phyloP scores from a whole-genome alignment of 1,139 yeast species.

The Yamadazyma conglobata region DNA sequence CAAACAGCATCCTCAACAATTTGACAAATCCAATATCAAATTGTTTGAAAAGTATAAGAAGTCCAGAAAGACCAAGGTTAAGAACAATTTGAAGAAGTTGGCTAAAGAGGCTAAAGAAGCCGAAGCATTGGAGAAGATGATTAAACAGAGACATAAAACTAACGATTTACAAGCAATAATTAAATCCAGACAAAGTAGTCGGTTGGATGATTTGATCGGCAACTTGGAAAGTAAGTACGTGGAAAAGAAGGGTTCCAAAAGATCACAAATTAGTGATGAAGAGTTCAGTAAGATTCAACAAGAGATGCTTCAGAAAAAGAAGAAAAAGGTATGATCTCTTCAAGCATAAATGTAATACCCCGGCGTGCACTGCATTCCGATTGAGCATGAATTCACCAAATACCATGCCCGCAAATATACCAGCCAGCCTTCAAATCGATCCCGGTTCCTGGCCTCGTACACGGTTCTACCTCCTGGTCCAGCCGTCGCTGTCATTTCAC shows the following conservation, averaged over 20 bases:
- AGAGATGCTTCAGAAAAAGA: constrained; percentile 16
- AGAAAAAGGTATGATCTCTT: constrained; percentile 6
- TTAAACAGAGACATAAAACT: constrained; percentile 37
- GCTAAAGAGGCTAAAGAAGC: constrained; percentile 70
- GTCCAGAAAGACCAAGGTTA: constrained; percentile 43
- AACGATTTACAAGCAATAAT: constrained; percentile 54
- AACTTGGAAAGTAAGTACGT: constrained; percentile 56
- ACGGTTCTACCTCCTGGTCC: too few species aligned
- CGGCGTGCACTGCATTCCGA: neutral
- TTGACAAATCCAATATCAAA: constrained; percentile 46
- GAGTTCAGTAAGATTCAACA: constrained; percentile 30
- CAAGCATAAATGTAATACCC: neutral
- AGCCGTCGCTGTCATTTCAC: neutral
- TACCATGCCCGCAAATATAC: neutral
- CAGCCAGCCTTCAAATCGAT: too few species aligned
- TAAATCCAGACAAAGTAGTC: constrained; percentile 36
- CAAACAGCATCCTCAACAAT: constrained; percentile 45
- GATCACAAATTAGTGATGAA: constrained; percentile 35
- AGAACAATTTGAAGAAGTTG: constrained; percentile 43
- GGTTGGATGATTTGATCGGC: constrained; percentile 48
- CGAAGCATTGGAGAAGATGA: constrained; percentile 50
- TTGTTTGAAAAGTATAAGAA: constrained; percentile 55
- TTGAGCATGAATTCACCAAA: neutral
- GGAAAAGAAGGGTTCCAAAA: constrained; percentile 33
- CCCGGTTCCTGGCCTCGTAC: too few species aligned